A percentile compares a stretch with the other conserved stretches of the same genome.
Evolutionary conservation across 768 basidiomycete genomes (phyloP).

Genomic region (Vararia minispora): DNA sequence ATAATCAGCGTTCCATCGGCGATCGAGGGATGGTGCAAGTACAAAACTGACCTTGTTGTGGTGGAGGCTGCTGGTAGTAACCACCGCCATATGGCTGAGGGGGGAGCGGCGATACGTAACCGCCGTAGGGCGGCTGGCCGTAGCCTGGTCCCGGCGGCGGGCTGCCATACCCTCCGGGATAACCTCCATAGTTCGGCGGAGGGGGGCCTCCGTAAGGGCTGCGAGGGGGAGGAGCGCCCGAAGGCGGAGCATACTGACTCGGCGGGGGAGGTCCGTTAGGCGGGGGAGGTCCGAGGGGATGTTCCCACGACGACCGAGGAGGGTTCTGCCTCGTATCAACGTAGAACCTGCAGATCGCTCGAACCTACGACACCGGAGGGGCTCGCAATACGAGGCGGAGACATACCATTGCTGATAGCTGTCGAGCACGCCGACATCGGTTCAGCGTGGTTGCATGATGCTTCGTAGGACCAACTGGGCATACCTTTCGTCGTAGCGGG

Average conservation of each 20-base stretch:
- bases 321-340: slow-evolving; percentile 56
- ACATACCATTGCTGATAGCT: slow-evolving; percentile 61
- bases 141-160: slow-evolving; percentile 4
- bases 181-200: no score
- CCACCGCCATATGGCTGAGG: slow-evolving; percentile 16
- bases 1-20: not conserved
- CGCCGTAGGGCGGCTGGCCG: slow-evolving; percentile 14
- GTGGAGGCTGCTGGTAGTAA: slow-evolving; percentile 10
- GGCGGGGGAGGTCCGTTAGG: slow-evolving; percentile 22
- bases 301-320: slow-evolving; percentile 57
- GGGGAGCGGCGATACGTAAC: slow-evolving; percentile 16
- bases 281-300: slow-evolving; percentile 47
- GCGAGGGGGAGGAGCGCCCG: slow-evolving; percentile 34
- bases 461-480: slow-evolving; percentile 24
- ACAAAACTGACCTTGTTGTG: slow-evolving; percentile 7
- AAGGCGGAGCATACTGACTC: slow-evolving; percentile 23
- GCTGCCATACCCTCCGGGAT: slow-evolving; percentile 7
- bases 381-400: no score
- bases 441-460: no score
- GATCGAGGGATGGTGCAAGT: no score
- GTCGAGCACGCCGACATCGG: no score
- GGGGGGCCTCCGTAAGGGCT: slow-evolving; percentile 22
- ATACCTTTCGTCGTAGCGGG: slow-evolving; percentile 58
- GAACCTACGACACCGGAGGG: not conserved
- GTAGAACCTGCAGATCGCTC: slow-evolving; percentile 52